Evolutionary conservation across 345 rosid genomes (phyloP).

Genomic region (Rhizophora mangle): DNA sequence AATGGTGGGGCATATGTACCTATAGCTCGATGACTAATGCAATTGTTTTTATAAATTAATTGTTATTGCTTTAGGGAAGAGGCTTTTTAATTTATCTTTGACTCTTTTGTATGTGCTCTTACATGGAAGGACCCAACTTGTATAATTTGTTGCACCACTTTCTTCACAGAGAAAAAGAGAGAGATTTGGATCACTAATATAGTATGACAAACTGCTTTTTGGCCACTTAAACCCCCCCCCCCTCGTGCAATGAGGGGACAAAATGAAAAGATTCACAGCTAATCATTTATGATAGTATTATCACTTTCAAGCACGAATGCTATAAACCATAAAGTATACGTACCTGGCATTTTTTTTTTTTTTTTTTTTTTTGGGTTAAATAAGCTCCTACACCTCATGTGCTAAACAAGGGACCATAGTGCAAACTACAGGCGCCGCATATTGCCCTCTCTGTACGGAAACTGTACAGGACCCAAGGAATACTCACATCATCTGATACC

Average conservation of each 20-base stretch:
- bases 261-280: slow-evolving; percentile 18
- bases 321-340: neutral
- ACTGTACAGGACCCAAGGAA: no score
- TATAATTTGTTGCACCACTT: neutral
- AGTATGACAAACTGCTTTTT: slow-evolving; percentile 2
- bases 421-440: no score
- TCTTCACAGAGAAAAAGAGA: neutral
- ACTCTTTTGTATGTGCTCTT: neutral
- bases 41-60: no score
- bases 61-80: no score
- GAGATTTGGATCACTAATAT: neutral
- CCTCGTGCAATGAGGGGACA: slow-evolving; percentile 21
- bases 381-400: no score
- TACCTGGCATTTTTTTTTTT: neutral
- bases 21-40: no score
- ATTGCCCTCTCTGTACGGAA: no score
- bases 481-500: no score
- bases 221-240: slow-evolving; percentile 12
- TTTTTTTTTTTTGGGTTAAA: no score
- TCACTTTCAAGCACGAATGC: neutral
- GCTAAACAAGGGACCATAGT: no score
- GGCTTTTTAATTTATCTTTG: neutral
- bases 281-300: slow-evolving; percentile 32
- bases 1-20: neutral
- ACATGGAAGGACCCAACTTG: neutral